Percentiles rank a stretch among this genome's conserved stretches.
phyloP scores from a whole-genome alignment of 2,329 filamentous ascomycete species.

The Colletotrichum sp. region DNA sequence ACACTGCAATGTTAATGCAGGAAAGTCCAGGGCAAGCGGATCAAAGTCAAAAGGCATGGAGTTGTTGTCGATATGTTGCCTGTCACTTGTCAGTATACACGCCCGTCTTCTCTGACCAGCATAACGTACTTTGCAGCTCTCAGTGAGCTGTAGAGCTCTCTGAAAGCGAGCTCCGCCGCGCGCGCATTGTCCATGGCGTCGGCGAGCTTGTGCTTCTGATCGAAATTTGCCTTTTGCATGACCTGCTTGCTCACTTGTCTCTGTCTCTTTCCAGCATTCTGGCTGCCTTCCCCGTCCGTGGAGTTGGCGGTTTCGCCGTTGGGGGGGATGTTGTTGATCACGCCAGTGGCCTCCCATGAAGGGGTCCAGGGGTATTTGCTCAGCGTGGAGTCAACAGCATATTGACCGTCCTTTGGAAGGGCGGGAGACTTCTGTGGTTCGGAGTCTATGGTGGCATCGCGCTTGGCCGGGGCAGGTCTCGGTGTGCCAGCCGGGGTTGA shows the following conservation, averaged over 20 bases:
- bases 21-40: conserved; percentile 83
- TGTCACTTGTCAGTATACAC: conserved; percentile 30
- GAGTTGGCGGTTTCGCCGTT: conserved; percentile 24
- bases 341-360: conserved; percentile 78
- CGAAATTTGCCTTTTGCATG: conserved; percentile 65
- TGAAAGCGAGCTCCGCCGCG: conserved; percentile 83
- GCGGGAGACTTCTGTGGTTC: conserved; percentile 41
- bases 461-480: conserved; percentile 41
- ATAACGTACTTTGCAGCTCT: conserved; percentile 78
- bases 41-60: conserved; percentile 79
- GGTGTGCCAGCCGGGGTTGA: conserved; percentile 64
- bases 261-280: conserved; percentile 39
- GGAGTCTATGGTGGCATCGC: conserved; percentile 27
- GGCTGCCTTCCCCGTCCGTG: conserved; percentile 31
- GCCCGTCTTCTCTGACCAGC: background rate
- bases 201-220: conserved; percentile 65
- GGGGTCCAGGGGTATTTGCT: conserved; percentile 63
- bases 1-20: conserved; percentile 81
- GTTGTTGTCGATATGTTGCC: conserved; percentile 59
- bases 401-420: conserved; percentile 46
- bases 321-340: conserved; percentile 74
- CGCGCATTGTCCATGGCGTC: conserved; percentile 81
- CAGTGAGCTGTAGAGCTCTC: conserved; percentile 82
- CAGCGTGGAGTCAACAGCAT: conserved; percentile 50
- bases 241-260: conserved; percentile 55